Evolutionary conservation across 148 eudicot genomes (phyloP).

Genomic region (Heliamphora exappendiculata): DNA sequence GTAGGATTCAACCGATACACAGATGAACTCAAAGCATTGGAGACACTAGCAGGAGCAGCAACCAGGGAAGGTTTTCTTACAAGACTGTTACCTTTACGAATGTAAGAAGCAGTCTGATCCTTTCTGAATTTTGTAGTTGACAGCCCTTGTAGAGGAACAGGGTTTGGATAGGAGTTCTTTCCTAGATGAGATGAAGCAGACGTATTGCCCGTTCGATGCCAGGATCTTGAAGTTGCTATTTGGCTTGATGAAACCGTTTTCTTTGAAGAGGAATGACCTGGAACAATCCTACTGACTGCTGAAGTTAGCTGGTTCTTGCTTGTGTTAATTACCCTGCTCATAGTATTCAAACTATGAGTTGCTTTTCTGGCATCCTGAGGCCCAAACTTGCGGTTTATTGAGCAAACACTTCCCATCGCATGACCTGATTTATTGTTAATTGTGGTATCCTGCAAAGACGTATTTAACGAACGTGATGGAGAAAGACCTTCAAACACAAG

Average conservation of each 20-base stretch:
- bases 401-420: constrained; percentile 10
- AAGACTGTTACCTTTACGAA: constrained; percentile 85
- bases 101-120: constrained; percentile 46
- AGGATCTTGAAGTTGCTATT: constrained; percentile 53
- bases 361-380: constrained; percentile 23
- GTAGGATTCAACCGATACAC: constrained; percentile 25
- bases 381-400: constrained; percentile 18
- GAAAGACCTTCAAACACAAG: constrained; percentile 17
- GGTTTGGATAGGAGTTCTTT: constrained; percentile 25
- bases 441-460: constrained; percentile 11
- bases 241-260: constrained; percentile 27
- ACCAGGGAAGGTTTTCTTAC: constrained; percentile 50
- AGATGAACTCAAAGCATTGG: constrained; percentile 26
- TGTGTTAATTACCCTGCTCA: constrained; percentile 15
- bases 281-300: constrained; percentile 33
- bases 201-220: constrained; percentile 54
- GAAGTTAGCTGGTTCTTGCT: constrained; percentile 28
- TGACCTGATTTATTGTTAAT: constrained; percentile 23
- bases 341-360: constrained; percentile 15
- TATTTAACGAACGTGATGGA: constrained; percentile 9
- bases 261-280: constrained; percentile 26
- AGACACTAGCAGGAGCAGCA: constrained; percentile 19
- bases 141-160: constrained; percentile 28
- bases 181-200: constrained; percentile 27
- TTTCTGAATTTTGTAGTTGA: constrained; percentile 17